Evolutionary conservation across 2,329 filamentous ascomycete genomes (phyloP).

Genomic region (Pleomassaria siparia): DNA sequence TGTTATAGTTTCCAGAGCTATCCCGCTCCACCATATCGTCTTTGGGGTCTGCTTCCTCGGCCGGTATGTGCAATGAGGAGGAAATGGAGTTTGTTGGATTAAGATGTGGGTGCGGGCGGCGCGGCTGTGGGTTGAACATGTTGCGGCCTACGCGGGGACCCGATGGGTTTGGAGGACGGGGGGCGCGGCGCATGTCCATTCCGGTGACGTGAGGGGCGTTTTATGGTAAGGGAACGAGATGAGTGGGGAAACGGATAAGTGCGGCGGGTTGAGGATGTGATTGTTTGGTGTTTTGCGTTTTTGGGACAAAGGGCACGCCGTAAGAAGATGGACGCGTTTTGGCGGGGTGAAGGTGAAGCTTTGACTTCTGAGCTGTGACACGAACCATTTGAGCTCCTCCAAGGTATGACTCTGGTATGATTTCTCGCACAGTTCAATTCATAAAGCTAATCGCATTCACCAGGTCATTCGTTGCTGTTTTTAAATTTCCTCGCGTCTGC

Average conservation of each 20-base stretch:
- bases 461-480: too few relatives aligned
- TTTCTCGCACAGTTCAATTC: too few relatives aligned
- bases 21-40: conserved; percentile 54
- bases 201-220: conserved; percentile 5
- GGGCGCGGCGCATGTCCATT: conserved; percentile 26
- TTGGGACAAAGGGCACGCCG: conserved; percentile 17
- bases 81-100: conserved; percentile 7
- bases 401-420: too few relatives aligned
- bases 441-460: too few relatives aligned
- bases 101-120: conserved; percentile 23
- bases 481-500: not conserved
- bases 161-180: conserved; percentile 13
- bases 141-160: conserved; percentile 33
- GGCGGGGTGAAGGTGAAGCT: not conserved
- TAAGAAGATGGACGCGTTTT: conserved; percentile 6
- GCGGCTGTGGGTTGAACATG: conserved; percentile 27
- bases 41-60: conserved; percentile 35
- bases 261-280: conserved; percentile 5
- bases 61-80: conserved; percentile 14
- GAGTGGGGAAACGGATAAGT: conserved; percentile 13
- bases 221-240: conserved; percentile 13
- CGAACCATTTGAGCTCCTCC: not conserved
- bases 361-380: not conserved
- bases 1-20: conserved; percentile 50
- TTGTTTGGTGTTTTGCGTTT: conserved; percentile 18